Evolutionary conservation across 2,329 filamentous ascomycete species (phyloP).

Genomic region (Ceratocystis variospora): DNA sequence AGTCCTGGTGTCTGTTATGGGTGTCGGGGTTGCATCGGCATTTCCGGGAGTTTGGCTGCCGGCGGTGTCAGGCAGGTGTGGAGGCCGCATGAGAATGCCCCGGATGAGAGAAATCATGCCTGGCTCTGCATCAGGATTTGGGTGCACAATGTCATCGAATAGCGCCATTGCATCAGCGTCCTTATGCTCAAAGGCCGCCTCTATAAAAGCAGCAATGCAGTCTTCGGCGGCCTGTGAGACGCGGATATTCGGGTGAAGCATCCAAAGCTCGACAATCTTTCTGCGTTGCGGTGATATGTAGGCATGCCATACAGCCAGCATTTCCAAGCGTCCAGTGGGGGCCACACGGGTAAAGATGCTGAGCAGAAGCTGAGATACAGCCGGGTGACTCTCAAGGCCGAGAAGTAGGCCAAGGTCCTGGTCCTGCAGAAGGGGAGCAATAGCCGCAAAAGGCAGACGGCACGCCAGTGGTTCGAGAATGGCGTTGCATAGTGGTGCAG

Average conservation of each 20-base stretch:
- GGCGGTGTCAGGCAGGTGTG: not conserved
- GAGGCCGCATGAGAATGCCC: not conserved
- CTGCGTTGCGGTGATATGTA: constrained; percentile 2
- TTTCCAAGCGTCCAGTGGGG: not conserved
- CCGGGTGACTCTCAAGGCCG: not conserved
- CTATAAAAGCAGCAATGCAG: constrained; percentile 7
- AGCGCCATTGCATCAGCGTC: not conserved
- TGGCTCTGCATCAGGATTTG: not conserved
- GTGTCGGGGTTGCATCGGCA: not conserved
- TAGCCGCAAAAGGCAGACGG: constrained; percentile 7
- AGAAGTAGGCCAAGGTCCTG: constrained; percentile 11
- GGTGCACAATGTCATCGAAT: constrained; percentile 1
- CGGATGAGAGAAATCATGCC: not conserved
- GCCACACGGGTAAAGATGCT: constrained; percentile 5
- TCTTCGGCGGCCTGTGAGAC: constrained; percentile 10
- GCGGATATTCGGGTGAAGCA: constrained; percentile 8
- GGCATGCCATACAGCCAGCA: constrained; percentile 9
- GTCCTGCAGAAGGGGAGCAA: constrained; percentile 9
- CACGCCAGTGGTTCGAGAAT: constrained; percentile 8
- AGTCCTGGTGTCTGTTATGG: not conserved
- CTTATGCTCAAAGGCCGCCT: not conserved
- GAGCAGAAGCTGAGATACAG: constrained; percentile 10
- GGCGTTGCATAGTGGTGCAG: constrained; percentile 6
- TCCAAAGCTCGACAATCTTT: constrained; percentile 15
- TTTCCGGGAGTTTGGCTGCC: too few species aligned